Evolutionary conservation across 1,284 basidiomycete species (phyloP).

Genomic region (Malassezia arunalokei): DNA sequence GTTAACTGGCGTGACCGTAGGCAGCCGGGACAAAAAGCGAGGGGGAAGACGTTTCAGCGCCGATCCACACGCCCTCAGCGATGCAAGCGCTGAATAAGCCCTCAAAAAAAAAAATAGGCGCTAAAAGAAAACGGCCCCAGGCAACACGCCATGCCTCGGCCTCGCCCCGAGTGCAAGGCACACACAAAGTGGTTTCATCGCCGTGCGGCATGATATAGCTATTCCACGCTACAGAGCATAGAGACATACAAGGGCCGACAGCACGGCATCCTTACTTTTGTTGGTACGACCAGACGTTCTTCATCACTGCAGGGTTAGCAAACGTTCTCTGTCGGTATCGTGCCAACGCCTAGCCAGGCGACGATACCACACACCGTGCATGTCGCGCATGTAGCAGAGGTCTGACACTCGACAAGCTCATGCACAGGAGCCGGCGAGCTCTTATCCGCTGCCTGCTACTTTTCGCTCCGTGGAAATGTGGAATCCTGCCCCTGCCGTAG

Average conservation of each 20-base stretch:
- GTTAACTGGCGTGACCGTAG: too few species aligned
- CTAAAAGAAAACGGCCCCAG: too few species aligned
- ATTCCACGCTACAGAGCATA: background rate
- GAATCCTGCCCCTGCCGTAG: slow-evolving; percentile 38
- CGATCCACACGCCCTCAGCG: too few species aligned
- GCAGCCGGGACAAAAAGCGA: too few species aligned
- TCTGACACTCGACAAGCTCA: slow-evolving; percentile 42
- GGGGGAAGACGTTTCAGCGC: too few species aligned
- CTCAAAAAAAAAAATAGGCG: too few species aligned
- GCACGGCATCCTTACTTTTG: slow-evolving; percentile 17
- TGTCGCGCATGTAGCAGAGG: slow-evolving; percentile 28
- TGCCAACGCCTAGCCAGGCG: background rate
- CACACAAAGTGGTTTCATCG: too few species aligned
- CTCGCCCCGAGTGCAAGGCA: too few species aligned
- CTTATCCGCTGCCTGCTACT: slow-evolving; percentile 31
- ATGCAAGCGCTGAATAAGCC: too few species aligned
- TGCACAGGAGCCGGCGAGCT: slow-evolving; percentile 31
- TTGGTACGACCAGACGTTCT: slow-evolving; percentile 35
- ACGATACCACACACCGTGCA: background rate
- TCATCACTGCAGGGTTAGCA: slow-evolving; percentile 22
- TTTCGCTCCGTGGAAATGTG: slow-evolving; percentile 36
- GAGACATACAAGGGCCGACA: background rate
- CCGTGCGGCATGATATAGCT: background rate
- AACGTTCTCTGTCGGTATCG: too few species aligned
- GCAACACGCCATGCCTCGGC: too few species aligned